Evolutionary conservation across 208 protist genomes (phyloP).

Genomic region (Crithidia thermophila): DNA sequence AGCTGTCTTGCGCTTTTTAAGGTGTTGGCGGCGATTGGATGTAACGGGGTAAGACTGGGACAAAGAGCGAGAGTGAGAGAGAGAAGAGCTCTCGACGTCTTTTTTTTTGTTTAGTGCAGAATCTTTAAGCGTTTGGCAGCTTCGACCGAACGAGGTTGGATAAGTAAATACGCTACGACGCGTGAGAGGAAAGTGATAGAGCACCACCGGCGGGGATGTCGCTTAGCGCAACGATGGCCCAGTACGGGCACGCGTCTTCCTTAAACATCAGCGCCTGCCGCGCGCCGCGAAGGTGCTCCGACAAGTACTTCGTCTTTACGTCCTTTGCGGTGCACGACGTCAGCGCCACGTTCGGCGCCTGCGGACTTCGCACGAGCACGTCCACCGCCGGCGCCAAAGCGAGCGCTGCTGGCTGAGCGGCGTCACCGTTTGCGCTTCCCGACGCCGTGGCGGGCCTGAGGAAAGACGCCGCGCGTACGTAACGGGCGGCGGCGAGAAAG

Average conservation of each 20-base stretch:
- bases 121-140: too few relatives aligned
- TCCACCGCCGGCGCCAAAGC: conserved; percentile 22
- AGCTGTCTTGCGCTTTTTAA: too few relatives aligned
- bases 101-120: background rate
- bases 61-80: too few relatives aligned
- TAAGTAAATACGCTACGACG: too few relatives aligned
- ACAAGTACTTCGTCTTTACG: conserved; percentile 19
- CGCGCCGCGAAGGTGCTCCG: conserved; percentile 23
- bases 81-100: too few relatives aligned
- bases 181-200: conserved; percentile 11
- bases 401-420: background rate
- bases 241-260: conserved; percentile 25
- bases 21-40: too few relatives aligned
- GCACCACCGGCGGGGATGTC: conserved; percentile 12
- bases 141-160: too few relatives aligned
- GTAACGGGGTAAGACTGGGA: too few relatives aligned
- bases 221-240: conserved; percentile 9
- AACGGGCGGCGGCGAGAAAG: conserved; percentile 32
- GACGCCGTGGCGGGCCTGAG: conserved; percentile 12
- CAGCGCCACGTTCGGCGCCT: background rate
- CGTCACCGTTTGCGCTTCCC: background rate
- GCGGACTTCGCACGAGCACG: conserved; percentile 3
- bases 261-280: conserved; percentile 28
- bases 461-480: conserved; percentile 23
- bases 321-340: conserved; percentile 17